These are phyloP conservation scores for Rhynchospora tenuis DNA, from an alignment of 176 grass and related monocot genomes.

Conservation along the genomic window DNA sequence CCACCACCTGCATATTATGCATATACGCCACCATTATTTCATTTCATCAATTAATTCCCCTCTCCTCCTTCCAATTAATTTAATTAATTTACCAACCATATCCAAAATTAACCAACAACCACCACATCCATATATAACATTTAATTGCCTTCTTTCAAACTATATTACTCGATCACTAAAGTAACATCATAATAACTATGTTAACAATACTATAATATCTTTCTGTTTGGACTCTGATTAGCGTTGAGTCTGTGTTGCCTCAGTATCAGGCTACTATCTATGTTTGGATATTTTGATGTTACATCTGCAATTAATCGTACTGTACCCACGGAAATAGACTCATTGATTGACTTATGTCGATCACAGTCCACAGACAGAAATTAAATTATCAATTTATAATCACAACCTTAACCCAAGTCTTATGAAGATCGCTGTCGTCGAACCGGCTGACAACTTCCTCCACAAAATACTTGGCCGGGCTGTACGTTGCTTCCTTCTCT, in stretches of 20 bases:
- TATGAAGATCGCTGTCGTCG: constrained; percentile 86
- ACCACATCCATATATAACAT: too few relatives aligned
- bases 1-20: constrained; percentile 49
- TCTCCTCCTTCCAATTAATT: too few relatives aligned
- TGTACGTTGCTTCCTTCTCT: constrained; percentile 34
- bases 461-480: constrained; percentile 86
- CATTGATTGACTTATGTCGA: background rate
- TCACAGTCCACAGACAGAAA: background rate
- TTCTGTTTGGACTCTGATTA: background rate
- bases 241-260: constrained; percentile 6
- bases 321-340: background rate
- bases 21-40: too few relatives aligned
- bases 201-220: background rate
- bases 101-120: too few relatives aligned
- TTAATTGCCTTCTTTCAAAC: too few relatives aligned
- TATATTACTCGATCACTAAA: too few relatives aligned
- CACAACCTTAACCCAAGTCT: constrained; percentile 76
- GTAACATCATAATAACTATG: too few relatives aligned
- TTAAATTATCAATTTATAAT: background rate
- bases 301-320: background rate
- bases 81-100: too few relatives aligned
- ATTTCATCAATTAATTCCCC: too few relatives aligned
- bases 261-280: background rate
- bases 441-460: constrained; percentile 90
- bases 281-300: background rate